Conservation (phyloP, 176 grass and related monocot species). For the Oryza nivara region DNA sequence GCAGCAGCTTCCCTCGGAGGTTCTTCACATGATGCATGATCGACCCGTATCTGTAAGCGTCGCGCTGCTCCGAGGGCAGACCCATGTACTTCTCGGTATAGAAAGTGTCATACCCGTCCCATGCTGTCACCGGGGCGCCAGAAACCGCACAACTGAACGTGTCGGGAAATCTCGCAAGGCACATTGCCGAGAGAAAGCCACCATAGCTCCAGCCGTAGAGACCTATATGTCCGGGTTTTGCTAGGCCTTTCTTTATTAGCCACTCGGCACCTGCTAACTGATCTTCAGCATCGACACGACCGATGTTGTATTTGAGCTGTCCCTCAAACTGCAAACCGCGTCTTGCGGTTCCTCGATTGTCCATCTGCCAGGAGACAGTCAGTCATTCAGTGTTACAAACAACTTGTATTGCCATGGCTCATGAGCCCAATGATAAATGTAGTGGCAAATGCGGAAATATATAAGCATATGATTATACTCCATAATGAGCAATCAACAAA, state of each 20-base stretch:
- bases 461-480: neutral
- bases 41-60: conserved; percentile 78
- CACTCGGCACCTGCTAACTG: conserved; percentile 88
- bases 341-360: conserved; percentile 88
- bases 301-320: conserved; percentile 83
- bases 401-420: conserved; percentile 1
- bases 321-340: conserved; percentile 91
- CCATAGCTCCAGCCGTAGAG: conserved; percentile 98
- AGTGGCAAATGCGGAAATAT: neutral
- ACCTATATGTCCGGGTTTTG: conserved; percentile 86
- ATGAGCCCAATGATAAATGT: conserved; percentile 14
- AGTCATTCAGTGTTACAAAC: neutral
- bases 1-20: conserved; percentile 75
- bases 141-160: conserved; percentile 83
- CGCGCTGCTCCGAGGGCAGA: conserved; percentile 58
- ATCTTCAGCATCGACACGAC: conserved; percentile 82
- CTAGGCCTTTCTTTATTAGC: conserved; percentile 86
- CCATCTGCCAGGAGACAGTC: conserved; percentile 62
- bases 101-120: conserved; percentile 97
- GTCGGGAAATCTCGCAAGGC: conserved; percentile 72
- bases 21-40: conserved; percentile 92
- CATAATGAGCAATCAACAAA: neutral
- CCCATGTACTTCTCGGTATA: conserved; percentile 98
- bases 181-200: conserved; percentile 97
- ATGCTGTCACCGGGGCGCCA: conserved; percentile 90